These are phyloP conservation scores for Dactylonectria estremocensis DNA, from an alignment of 2,329 filamentous ascomycete genomes.

Conservation along the genomic window DNA sequence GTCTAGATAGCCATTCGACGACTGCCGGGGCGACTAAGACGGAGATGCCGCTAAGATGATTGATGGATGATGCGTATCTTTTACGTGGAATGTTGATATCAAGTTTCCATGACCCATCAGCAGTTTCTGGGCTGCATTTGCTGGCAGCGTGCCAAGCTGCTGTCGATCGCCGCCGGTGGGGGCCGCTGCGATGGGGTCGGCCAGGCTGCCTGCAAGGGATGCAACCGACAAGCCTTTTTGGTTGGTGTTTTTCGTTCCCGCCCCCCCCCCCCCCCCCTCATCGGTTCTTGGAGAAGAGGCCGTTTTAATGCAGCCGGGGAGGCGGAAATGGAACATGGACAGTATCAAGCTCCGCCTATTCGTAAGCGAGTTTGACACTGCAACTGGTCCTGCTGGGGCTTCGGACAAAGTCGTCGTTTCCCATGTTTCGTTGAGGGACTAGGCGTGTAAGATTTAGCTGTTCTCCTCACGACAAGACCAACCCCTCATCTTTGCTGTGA, in stretches of 20 bases:
- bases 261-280: slow-evolving; percentile 5
- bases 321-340: slow-evolving; percentile 19
- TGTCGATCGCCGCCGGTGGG: slow-evolving; percentile 26
- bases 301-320: slow-evolving; percentile 16
- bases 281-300: slow-evolving; percentile 6
- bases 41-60: slow-evolving; percentile 4
- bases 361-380: neutral
- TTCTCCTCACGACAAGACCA: neutral
- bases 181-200: neutral
- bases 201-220: slow-evolving; percentile 12
- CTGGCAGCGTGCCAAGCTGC: slow-evolving; percentile 13
- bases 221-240: slow-evolving; percentile 8
- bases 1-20: slow-evolving; percentile 10
- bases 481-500: neutral
- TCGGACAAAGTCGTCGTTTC: neutral
- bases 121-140: neutral
- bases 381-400: neutral
- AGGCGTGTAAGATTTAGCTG: neutral
- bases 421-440: neutral
- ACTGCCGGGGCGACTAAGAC: slow-evolving; percentile 2
- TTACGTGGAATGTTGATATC: neutral
- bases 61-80: slow-evolving; percentile 3
- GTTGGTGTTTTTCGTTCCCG: slow-evolving; percentile 6
- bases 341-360: neutral
- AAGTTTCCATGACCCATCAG: neutral